Base-by-base conservation (phyloP, 331 rosid genomes). In the Quercus tomentella region DNA sequence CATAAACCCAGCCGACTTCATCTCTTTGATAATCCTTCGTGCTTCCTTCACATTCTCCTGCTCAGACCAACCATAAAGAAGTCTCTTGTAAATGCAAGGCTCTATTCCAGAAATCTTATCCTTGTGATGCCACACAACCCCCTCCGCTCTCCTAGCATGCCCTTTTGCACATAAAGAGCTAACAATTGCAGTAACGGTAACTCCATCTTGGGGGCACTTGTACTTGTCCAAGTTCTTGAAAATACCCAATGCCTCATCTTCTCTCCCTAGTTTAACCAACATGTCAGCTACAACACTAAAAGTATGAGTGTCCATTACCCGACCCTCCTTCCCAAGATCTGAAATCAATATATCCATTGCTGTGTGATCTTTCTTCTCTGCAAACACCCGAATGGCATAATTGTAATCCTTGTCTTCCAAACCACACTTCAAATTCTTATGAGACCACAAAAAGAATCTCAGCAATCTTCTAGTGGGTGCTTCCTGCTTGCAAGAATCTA, bases 361-460 rank as follows among this genome's bases (percentile, higher is more conserved):
- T 0, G 80, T 87, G 76, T 91, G 86, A 80, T 94, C 98, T 79
- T 89, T 86, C 87, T 94, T 92, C 77, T 76, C 89, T 0, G 98
- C 76, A 51, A 94, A 92, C 71, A 87, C 82, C 70, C 82, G 80
- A 77, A 92, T 84, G 81, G 93, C 93, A 78, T 84, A 25, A 80
- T 89, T 90, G 74, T 92, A 94, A 76, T 87, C 96, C 80, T 87
- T 84, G 83, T 94, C 93, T 70, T 88, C 80, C 69, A 92, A 82
- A 69, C 70, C 76, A 80, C 37, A 65, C 84, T 81, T 81, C 82
- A 92, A 83, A 76, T 83, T 88, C 87, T 83, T 88, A 74, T 73
- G 76, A n/a, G 94, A 89, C 97, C 98, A 94, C 75, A 89, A 76
- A 84, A 94, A 89, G 86, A 92, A 94, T 80, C 97, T 88, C 18